These are phyloP conservation scores for Ganoderma lingzhi DNA, from an alignment of 1,284 basidiomycete species.

Conservation along the genomic window DNA sequence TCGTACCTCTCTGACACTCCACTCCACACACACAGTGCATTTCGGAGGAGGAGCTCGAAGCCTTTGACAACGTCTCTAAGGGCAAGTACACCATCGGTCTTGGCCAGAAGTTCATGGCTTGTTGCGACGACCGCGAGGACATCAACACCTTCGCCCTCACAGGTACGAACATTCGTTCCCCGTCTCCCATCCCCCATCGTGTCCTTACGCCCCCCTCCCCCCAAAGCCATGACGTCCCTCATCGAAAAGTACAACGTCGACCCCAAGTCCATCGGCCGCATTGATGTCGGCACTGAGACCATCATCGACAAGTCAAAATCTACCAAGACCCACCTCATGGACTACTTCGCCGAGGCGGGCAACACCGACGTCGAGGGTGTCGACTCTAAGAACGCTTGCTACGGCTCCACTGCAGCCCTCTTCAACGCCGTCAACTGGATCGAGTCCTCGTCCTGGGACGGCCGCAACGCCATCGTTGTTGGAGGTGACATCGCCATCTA, in stretches of 20 bases:
- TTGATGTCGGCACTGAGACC: slow-evolving; percentile 98
- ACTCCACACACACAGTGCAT: slow-evolving; percentile 69
- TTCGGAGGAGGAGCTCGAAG: slow-evolving; percentile 95
- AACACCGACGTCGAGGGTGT: slow-evolving; percentile 99
- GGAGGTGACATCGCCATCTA: slow-evolving; percentile 99
- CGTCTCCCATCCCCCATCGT: slow-evolving; percentile 11
- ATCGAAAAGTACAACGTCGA: slow-evolving; percentile 97
- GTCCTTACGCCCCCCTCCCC: slow-evolving; percentile 9
- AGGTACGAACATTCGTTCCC: slow-evolving; percentile 60
- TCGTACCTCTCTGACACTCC: slow-evolving; percentile 3
- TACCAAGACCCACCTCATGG: slow-evolving; percentile 98
- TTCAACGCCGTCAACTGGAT: slow-evolving; percentile 99
- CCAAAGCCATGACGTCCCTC: slow-evolving; percentile 82
- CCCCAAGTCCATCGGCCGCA: slow-evolving; percentile 94
- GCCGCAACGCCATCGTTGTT: slow-evolving; percentile 97
- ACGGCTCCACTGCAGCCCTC: slow-evolving; percentile 97
- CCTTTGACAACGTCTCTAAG: slow-evolving; percentile 93
- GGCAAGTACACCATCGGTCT: slow-evolving; percentile 99
- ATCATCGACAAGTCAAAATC: slow-evolving; percentile 99
- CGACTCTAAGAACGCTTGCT: slow-evolving; percentile 99
- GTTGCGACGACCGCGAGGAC: slow-evolving; percentile 97
- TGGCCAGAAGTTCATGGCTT: slow-evolving; percentile 98
- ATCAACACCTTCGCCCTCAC: slow-evolving; percentile 98
- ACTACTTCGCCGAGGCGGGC: slow-evolving; percentile 91
- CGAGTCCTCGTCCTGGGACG: slow-evolving; percentile 97